phyloP scores from a whole-genome alignment of 1,284 basidiomycete genomes.

The Pseudozyma tsukubaensis region DNA sequence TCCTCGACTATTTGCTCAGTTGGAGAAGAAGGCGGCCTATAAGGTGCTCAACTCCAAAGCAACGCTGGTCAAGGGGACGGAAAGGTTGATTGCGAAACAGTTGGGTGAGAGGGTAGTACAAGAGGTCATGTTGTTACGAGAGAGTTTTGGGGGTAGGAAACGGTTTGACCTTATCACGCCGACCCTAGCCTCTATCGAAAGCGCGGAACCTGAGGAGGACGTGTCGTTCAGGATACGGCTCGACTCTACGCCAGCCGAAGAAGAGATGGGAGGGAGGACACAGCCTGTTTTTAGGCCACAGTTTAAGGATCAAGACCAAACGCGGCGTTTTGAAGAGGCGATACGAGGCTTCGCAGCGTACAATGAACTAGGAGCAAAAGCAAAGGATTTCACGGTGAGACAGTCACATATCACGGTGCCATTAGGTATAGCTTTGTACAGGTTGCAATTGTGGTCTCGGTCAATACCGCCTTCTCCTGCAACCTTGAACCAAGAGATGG shows the following conservation, averaged over 20 bases:
- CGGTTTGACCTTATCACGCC: constrained; percentile 10
- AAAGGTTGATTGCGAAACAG: constrained; percentile 16
- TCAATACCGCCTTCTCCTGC: constrained; percentile 3
- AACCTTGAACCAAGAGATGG: too few relatives aligned
- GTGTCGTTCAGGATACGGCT: constrained; percentile 2
- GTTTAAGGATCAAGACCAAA: constrained; percentile 9
- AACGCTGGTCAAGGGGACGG: constrained; percentile 1
- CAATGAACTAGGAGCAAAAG: not conserved
- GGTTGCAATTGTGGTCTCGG: constrained; percentile 30
- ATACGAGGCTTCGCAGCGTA: not conserved
- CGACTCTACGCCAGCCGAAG: too few relatives aligned
- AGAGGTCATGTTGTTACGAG: constrained; percentile 9
- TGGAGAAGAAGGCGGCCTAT: constrained; percentile 6
- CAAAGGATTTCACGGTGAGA: constrained; percentile 1
- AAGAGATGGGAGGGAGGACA: not conserved
- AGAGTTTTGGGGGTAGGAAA: constrained; percentile 6
- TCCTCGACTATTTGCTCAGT: not conserved
- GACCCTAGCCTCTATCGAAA: not conserved
- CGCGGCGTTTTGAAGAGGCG: not conserved
- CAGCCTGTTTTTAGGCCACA: constrained; percentile 6
- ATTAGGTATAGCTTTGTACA: constrained; percentile 32
- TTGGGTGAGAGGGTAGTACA: constrained; percentile 27
- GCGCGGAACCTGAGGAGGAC: not conserved
- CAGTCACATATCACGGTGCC: constrained; percentile 17
- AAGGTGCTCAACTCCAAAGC: constrained; percentile 16